A percentile compares a stretch with the other conserved stretches of the same genome.
Conservation (phyloP, 345 rosid species). For the Kandelia obovata region DNA sequence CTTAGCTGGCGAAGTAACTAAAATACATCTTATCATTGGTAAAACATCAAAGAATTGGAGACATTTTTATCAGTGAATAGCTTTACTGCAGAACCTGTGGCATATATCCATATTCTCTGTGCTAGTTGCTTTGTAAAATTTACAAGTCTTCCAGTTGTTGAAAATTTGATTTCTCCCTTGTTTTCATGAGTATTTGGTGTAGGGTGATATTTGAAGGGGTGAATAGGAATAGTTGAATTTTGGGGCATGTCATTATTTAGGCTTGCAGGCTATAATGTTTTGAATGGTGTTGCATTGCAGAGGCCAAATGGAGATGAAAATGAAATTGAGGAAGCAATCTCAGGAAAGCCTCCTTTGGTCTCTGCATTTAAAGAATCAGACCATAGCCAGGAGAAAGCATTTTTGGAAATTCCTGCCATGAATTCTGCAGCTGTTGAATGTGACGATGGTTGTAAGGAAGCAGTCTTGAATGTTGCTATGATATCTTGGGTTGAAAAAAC, state of each 20-base stretch:
- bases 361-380: conserved; percentile 15
- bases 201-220: too few relatives aligned
- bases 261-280: conserved; percentile 7
- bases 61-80: background rate
- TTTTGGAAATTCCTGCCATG: background rate
- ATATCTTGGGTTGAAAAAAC: conserved; percentile 4
- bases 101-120: background rate
- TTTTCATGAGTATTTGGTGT: too few relatives aligned
- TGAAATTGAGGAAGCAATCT: conserved; percentile 11
- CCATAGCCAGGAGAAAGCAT: background rate
- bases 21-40: too few relatives aligned
- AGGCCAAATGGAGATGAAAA: conserved; percentile 19
- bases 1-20: too few relatives aligned
- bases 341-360: conserved; percentile 11
- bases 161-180: too few relatives aligned
- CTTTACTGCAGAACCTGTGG: background rate
- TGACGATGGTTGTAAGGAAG: background rate
- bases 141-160: too few relatives aligned
- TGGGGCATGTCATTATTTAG: background rate
- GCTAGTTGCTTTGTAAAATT: background rate
- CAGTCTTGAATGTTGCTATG: background rate
- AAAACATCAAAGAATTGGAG: too few relatives aligned
- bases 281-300: conserved; percentile 28
- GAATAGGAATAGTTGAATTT: too few relatives aligned
- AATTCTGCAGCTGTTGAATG: conserved; percentile 4